phyloP scores from a whole-genome alignment of 768 basidiomycete species.

The Lactifluus subvellereus region DNA sequence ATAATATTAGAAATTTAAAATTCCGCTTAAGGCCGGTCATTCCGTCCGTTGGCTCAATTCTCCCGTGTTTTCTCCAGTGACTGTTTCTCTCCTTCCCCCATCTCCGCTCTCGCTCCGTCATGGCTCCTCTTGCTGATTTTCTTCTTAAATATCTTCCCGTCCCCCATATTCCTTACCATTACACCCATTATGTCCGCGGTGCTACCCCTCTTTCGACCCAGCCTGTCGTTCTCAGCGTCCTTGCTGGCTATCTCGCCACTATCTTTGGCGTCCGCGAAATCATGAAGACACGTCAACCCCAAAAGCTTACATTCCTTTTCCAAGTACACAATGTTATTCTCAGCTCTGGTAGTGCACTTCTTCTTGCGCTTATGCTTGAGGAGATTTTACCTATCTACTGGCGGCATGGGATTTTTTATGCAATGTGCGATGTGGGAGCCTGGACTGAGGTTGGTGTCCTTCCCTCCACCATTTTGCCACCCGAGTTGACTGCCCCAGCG shows the following conservation, averaged over 20 bases:
- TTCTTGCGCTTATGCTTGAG: slow-evolving; percentile 86
- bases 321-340: slow-evolving; percentile 89
- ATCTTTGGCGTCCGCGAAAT: slow-evolving; percentile 80
- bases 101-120: slow-evolving; percentile 31
- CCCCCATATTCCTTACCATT: slow-evolving; percentile 50
- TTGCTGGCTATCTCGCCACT: slow-evolving; percentile 78
- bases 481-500: slow-evolving; percentile 41
- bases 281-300: slow-evolving; percentile 73
- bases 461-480: neutral
- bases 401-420: slow-evolving; percentile 65
- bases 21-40: neutral
- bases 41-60: slow-evolving; percentile 6
- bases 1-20: slow-evolving; percentile 8
- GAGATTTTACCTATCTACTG: slow-evolving; percentile 79
- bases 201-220: slow-evolving; percentile 75
- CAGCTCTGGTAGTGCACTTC: slow-evolving; percentile 73
- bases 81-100: slow-evolving; percentile 13
- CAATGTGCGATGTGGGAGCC: slow-evolving; percentile 67
- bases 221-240: slow-evolving; percentile 59
- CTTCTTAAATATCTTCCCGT: slow-evolving; percentile 52
- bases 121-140: slow-evolving; percentile 71
- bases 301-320: slow-evolving; percentile 77
- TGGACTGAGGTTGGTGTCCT: slow-evolving; percentile 77
- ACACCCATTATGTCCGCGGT: slow-evolving; percentile 62
- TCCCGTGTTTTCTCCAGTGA: slow-evolving; percentile 1